These are phyloP conservation scores for Boletus pseudo-olivaceus DNA, from an alignment of 768 basidiomycete species.

Conservation along the genomic window DNA sequence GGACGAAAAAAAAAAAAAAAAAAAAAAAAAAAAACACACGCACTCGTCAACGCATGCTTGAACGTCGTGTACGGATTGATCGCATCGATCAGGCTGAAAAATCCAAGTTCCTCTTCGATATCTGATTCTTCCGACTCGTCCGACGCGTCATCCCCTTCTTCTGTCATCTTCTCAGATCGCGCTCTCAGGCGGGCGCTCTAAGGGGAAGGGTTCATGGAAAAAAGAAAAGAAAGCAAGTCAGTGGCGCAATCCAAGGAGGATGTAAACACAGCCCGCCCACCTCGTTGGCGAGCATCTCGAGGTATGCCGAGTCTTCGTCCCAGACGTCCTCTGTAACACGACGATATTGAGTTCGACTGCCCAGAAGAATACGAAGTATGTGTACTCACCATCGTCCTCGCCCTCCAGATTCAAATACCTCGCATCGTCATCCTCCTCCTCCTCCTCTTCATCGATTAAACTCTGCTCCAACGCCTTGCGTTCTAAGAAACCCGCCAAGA, in stretches of 20 bases:
- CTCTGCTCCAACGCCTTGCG: slow-evolving; percentile 60
- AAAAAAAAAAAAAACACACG: slow-evolving; percentile 2
- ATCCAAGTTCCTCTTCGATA: slow-evolving; percentile 81
- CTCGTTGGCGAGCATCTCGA: slow-evolving; percentile 83
- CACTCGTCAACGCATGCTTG: slow-evolving; percentile 74
- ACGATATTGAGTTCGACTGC: background rate
- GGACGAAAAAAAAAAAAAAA: too few species aligned
- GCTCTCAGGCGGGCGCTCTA: slow-evolving; percentile 74
- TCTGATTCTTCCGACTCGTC: slow-evolving; percentile 52
- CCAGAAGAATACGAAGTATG: background rate
- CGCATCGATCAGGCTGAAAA: slow-evolving; percentile 77
- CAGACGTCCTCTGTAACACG: slow-evolving; percentile 69
- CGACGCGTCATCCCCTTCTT: slow-evolving; percentile 30
- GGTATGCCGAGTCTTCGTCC: slow-evolving; percentile 86
- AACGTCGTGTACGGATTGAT: slow-evolving; percentile 78
- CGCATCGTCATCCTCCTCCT: slow-evolving; percentile 49
- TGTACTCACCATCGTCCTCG: slow-evolving; percentile 52
- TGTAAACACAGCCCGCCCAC: slow-evolving; percentile 36
- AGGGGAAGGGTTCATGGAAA: background rate
- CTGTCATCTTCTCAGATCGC: slow-evolving; percentile 43
- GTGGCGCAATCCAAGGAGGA: background rate
- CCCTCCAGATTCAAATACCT: slow-evolving; percentile 60
- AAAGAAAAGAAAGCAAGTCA: background rate
- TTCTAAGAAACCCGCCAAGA: slow-evolving; percentile 33
- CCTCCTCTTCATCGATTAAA: slow-evolving; percentile 39